Evolutionary conservation across 768 basidiomycete genomes (phyloP).

Genomic region (Leccinellum luteum): DNA sequence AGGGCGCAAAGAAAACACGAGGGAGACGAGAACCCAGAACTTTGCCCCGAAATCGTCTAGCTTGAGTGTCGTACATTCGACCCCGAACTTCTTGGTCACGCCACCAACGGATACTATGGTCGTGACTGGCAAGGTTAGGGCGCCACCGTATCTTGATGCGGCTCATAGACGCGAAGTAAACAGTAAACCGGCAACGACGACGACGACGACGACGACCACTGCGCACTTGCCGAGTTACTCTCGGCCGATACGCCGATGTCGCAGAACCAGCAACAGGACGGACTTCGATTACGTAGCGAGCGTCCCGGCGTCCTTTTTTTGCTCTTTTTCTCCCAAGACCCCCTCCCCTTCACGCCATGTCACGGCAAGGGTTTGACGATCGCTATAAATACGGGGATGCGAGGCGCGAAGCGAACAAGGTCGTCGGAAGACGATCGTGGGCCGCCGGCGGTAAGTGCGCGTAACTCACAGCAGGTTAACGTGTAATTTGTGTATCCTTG

Average conservation of each 20-base stretch:
- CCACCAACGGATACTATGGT: neutral
- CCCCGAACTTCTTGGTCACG: neutral
- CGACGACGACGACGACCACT: neutral
- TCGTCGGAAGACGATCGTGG: neutral
- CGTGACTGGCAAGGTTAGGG: neutral
- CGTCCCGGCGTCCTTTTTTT: neutral
- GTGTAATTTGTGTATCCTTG: neutral
- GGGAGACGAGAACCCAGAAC: neutral
- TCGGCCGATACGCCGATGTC: slow-evolving; percentile 3
- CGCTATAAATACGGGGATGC: slow-evolving; percentile 2
- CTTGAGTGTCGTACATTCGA: neutral
- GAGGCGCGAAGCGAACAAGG: neutral
- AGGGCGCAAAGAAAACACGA: slow-evolving; percentile 1
- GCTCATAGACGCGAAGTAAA: neutral
- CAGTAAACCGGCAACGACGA: neutral
- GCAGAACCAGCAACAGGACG: neutral
- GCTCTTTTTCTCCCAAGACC: neutral
- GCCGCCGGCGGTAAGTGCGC: neutral
- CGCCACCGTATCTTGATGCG: neutral
- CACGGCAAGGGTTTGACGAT: neutral
- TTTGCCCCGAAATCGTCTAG: neutral
- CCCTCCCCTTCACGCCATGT: neutral
- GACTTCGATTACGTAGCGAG: slow-evolving; percentile 21
- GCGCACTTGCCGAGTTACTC: neutral
- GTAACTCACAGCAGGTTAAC: neutral